Percentiles rank a stretch among this genome's conserved stretches.
Conservation (phyloP, 1,284 basidiomycete species). For the Apiotrichum siamense region DNA sequence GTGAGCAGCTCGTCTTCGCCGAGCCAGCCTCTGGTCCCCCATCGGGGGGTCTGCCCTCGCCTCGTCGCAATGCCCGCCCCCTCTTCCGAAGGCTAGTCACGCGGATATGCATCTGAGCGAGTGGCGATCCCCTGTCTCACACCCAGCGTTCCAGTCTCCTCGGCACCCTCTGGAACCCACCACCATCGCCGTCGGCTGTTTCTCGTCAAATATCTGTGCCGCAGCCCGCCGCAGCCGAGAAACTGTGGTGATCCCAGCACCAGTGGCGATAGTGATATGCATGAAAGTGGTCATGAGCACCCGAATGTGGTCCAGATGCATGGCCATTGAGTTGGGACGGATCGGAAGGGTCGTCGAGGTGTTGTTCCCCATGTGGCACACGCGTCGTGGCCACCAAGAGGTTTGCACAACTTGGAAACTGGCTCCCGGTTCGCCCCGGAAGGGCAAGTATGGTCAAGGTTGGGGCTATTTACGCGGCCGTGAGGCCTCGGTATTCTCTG, state of each 20-base stretch:
- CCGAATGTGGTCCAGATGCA: neutral
- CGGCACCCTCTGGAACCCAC: no score
- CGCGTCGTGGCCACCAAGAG: neutral
- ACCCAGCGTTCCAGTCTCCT: neutral
- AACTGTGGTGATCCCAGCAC: neutral
- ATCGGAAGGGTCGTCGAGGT: neutral
- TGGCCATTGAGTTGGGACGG: neutral
- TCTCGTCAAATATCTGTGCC: neutral
- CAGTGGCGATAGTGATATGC: neutral
- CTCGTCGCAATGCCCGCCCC: neutral
- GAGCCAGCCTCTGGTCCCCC: neutral
- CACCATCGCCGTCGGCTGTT: no score
- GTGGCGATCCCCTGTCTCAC: neutral
- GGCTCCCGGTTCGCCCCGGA: neutral
- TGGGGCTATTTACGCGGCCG: neutral
- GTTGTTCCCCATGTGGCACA: neutral
- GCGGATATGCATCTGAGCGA: no score
- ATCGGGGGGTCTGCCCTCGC: neutral
- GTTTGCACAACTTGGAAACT: neutral
- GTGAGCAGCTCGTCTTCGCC: neutral
- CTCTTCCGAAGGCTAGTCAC: no score
- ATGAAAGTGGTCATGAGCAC: neutral
- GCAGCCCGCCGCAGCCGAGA: neutral
- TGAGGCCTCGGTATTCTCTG: neutral
- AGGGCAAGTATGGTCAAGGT: neutral